A percentile compares a stretch with the other conserved stretches of the same genome.
These are phyloP conservation scores for Plasmodium reichenowi DNA, from an alignment of 169 alveolate genomes.

Conservation along the genomic window DNA sequence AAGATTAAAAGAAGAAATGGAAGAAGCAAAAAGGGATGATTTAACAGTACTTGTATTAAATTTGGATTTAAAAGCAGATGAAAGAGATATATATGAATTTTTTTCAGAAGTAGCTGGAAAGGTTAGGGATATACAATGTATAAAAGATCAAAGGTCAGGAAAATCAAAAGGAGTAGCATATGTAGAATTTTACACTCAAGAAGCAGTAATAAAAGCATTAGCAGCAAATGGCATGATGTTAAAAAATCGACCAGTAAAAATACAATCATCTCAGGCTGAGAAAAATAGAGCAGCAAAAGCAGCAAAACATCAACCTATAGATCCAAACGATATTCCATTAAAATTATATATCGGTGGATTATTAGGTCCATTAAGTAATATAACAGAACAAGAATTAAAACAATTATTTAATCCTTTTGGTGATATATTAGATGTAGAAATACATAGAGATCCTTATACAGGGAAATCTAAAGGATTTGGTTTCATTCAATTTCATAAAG, in stretches of 20 bases:
- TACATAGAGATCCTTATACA: conserved; percentile 91
- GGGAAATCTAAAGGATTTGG: conserved; percentile 95
- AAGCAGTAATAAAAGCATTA: conserved; percentile 95
- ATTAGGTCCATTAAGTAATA: conserved; percentile 89
- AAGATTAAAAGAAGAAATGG: conserved; percentile 91
- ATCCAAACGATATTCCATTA: conserved; percentile 92
- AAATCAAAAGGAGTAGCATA: conserved; percentile 98
- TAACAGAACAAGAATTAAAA: conserved; percentile 92
- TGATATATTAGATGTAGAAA: conserved; percentile 92
- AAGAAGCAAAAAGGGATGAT: conserved; percentile 98
- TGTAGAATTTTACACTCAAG: conserved; percentile 97
- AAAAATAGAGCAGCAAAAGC: conserved; percentile 98
- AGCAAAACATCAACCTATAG: conserved; percentile 90
- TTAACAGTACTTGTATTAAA: conserved; percentile 96
- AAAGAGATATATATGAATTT: conserved; percentile 95
- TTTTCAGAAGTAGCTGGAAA: conserved; percentile 96
- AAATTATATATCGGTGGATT: conserved; percentile 94
- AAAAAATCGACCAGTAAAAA: conserved; percentile 92
- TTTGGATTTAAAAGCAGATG: conserved; percentile 94
- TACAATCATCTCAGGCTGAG: conserved; percentile 98
- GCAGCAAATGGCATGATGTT: conserved; percentile 93
- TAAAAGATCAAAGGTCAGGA: conserved; percentile 96
- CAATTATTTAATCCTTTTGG: conserved; percentile 96
- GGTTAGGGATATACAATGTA: conserved; percentile 96
- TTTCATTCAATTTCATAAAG: conserved; percentile 90